Evolutionary conservation across 1,139 yeast species (phyloP), one percentile per base, ranked within the genome.

Genomic region (Hyphopichia buzzinii): DNA sequence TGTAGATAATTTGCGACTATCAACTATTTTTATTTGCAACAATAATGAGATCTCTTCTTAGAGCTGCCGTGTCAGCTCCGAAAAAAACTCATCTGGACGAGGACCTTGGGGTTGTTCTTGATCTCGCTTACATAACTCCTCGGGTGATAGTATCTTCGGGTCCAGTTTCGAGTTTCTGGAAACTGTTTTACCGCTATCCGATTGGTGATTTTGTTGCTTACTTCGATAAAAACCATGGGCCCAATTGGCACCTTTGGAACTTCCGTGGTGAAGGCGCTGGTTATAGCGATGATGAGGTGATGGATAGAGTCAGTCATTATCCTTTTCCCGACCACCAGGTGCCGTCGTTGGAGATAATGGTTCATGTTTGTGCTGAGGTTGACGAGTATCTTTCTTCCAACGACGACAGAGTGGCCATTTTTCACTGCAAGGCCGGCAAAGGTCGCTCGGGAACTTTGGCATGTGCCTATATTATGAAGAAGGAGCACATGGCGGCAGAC

Each of bases 381-480:
- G 62, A 70, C 33, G 45, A 48, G 1, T 82, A 58, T 44, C 50
- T 84, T 23, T 24, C 31, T 1, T 21, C 42, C 2, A 46, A 48
- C 4, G 52, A 53, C 0, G 40, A 54, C 0, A 72, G 75, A 43
- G 80, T 81, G 1, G 94, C 85, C 0, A 74, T 89, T 0, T 59
- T 90, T 8, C 97, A 92, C 54, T 92, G 97, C 54, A 82, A 85
- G 50, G 89, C 88, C 40, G 97, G 97, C 0, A 90, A 88, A 55
- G 97, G 97, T 0, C 64, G 97, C 24, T 81, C 95, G 0, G 97
- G 97, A 0, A 76, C 90, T 0, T 61, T 87, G 3, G 74, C 77
- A 3, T 79, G 89, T 47, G 87, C 90, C 0, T 84, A 80, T 50
- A 56, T 90, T 41, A 79, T 89, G 74, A 58, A 49, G 42, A 63